Conservation (phyloP, 495 filamentous ascomycete genomes). For the Penicillium salamii region DNA sequence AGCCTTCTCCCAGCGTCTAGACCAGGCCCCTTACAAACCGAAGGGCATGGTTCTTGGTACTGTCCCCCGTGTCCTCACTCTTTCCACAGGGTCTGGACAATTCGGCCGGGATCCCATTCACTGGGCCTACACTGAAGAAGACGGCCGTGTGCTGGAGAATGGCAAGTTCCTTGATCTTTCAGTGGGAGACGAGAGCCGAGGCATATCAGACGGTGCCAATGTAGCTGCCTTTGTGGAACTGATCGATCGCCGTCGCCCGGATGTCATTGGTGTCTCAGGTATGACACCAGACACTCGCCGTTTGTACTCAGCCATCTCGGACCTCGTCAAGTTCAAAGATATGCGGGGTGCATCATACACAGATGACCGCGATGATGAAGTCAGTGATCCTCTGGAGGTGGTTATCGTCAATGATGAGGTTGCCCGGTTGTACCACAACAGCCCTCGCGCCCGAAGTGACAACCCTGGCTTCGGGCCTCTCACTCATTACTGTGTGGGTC, state of each 20-base stretch:
- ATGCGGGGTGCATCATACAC: conserved; percentile 72
- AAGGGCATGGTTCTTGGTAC: conserved; percentile 91
- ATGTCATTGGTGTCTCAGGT: conserved; percentile 88
- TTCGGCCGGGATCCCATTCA: conserved; percentile 73
- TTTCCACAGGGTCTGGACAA: conserved; percentile 76
- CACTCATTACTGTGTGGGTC: conserved; percentile 80
- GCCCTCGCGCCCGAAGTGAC: conserved; percentile 73
- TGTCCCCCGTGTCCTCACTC: conserved; percentile 76
- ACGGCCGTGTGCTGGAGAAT: conserved; percentile 82
- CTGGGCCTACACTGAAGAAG: conserved; percentile 92
- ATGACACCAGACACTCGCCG: conserved; percentile 84
- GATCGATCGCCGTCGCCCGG: conserved; percentile 71
- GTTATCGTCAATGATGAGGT: conserved; percentile 95
- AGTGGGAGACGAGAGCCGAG: conserved; percentile 64
- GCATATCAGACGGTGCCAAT: conserved; percentile 57
- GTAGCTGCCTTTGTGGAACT: conserved; percentile 69
- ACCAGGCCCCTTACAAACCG: conserved; percentile 94
- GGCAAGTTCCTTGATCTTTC: conserved; percentile 79
- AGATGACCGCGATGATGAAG: conserved; percentile 56
- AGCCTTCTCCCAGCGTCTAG: conserved; percentile 79
- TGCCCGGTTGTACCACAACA: conserved; percentile 88
- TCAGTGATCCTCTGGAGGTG: conserved; percentile 75
- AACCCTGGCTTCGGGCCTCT: conserved; percentile 74
- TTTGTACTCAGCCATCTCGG: conserved; percentile 73
- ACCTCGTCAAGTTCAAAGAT: conserved; percentile 69